Conservation (phyloP, 2,329 filamentous ascomycete genomes). For the Davidsoniella australis region DNA sequence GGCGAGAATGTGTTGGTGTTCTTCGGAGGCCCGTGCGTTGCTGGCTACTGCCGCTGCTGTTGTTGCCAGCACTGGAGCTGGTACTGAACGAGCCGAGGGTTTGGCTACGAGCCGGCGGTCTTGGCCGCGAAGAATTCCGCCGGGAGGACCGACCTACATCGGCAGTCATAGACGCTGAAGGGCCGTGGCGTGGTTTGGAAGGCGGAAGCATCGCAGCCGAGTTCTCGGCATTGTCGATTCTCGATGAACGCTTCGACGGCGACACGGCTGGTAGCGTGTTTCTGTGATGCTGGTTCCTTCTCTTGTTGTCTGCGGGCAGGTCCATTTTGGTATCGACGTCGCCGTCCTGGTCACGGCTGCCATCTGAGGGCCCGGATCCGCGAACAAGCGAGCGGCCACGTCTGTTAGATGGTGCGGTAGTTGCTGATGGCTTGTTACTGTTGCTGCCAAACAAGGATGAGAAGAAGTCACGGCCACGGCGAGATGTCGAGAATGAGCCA, state of each 20-base stretch:
- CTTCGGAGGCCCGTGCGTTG: too few relatives aligned
- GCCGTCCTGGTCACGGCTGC: neutral
- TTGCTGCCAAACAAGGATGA: conserved; percentile 10
- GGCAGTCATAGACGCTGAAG: too few relatives aligned
- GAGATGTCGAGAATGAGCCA: too few relatives aligned
- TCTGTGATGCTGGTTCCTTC: neutral
- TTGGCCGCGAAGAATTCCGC: too few relatives aligned
- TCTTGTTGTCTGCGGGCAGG: neutral
- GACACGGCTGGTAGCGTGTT: conserved; percentile 3
- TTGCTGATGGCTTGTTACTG: neutral
- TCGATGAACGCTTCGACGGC: neutral
- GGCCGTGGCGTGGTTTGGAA: too few relatives aligned
- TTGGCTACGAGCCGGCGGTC: too few relatives aligned
- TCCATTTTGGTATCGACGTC: conserved; percentile 1
- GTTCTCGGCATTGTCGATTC: neutral
- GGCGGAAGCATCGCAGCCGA: too few relatives aligned
- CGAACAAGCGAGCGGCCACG: neutral
- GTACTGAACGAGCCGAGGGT: too few relatives aligned
- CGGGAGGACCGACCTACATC: too few relatives aligned
- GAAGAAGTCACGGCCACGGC: conserved; percentile 6
- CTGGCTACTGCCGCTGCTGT: too few relatives aligned
- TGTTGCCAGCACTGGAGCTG: too few relatives aligned
- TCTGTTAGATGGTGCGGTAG: neutral
- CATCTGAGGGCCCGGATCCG: neutral
- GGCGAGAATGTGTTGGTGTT: too few relatives aligned